These are phyloP conservation scores for Chloranthus sessilifolius DNA, from an alignment of 164 flowering plant genomes.

Conservation along the genomic window DNA sequence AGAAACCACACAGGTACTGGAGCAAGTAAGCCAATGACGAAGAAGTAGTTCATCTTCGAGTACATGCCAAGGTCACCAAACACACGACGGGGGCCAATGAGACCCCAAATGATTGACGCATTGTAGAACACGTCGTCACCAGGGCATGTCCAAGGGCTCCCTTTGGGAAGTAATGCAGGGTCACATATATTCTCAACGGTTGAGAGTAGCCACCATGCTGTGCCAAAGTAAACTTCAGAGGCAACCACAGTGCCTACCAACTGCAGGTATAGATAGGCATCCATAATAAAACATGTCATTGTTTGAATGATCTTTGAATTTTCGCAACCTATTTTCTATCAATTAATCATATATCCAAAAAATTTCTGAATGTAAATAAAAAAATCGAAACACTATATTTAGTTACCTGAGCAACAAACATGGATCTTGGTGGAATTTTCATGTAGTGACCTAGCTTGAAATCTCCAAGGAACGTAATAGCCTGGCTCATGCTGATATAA, in stretches of 20 bases:
- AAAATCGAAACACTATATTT: too few species aligned
- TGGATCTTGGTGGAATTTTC: slow-evolving; percentile 69
- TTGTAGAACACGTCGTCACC: slow-evolving; percentile 42
- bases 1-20: slow-evolving; percentile 46
- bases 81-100: slow-evolving; percentile 41
- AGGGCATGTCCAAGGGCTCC: slow-evolving; percentile 58
- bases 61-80: slow-evolving; percentile 35
- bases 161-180: slow-evolving; percentile 22
- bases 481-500: slow-evolving; percentile 44
- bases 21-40: slow-evolving; percentile 38
- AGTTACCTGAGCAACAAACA: slow-evolving; percentile 70
- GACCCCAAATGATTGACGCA: slow-evolving; percentile 51
- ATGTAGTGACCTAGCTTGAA: slow-evolving; percentile 74
- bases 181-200: slow-evolving; percentile 42
- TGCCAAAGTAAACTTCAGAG: slow-evolving; percentile 34
- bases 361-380: too few species aligned
- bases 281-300: too few species aligned
- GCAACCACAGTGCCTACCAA: slow-evolving; percentile 46
- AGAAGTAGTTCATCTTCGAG: slow-evolving; percentile 31
- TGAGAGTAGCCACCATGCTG: slow-evolving; percentile 57
- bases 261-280: slow-evolving; percentile 24
- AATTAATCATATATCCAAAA: too few species aligned
- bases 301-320: too few species aligned
- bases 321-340: too few species aligned
- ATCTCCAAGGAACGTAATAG: slow-evolving; percentile 44